Conservation (phyloP, 805 yeast genomes). For the Yarrowia sp. region DNA sequence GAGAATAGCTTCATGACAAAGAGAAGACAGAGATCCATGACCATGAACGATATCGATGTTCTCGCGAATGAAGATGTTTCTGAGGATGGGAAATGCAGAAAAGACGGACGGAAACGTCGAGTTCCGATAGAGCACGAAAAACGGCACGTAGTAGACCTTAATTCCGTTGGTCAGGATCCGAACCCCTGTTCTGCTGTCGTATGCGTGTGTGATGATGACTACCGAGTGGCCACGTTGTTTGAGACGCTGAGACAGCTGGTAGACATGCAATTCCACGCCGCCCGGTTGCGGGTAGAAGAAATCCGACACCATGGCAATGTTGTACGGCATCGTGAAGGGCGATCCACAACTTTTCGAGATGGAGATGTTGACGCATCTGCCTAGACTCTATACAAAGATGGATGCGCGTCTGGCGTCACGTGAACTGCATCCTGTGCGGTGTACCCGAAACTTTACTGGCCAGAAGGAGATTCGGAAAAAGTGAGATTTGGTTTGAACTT, state of each 20-base stretch:
- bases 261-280: conserved; percentile 95
- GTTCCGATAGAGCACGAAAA: conserved; percentile 77
- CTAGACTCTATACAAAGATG: background rate
- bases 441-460: conserved; percentile 13
- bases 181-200: conserved; percentile 81
- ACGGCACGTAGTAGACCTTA: conserved; percentile 91
- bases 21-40: conserved; percentile 86
- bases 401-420: conserved; percentile 24
- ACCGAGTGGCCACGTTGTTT: conserved; percentile 85
- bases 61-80: conserved; percentile 88
- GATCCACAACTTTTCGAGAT: background rate
- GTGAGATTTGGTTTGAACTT: background rate
- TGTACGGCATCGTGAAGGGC: conserved; percentile 19
- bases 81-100: conserved; percentile 80
- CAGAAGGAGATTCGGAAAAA: conserved; percentile 1
- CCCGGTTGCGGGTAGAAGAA: conserved; percentile 99
- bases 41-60: conserved; percentile 89
- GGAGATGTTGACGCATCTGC: background rate
- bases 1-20: conserved; percentile 89
- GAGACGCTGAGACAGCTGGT: conserved; percentile 81
- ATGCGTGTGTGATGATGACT: conserved; percentile 85
- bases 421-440: conserved; percentile 17
- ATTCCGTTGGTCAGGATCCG: conserved; percentile 86
- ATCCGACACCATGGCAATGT: conserved; percentile 78
- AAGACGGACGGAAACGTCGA: conserved; percentile 89